These are phyloP conservation scores for Curvularia sp. DNA, from an alignment of 2,329 filamentous ascomycete species.

Conservation along the genomic window DNA sequence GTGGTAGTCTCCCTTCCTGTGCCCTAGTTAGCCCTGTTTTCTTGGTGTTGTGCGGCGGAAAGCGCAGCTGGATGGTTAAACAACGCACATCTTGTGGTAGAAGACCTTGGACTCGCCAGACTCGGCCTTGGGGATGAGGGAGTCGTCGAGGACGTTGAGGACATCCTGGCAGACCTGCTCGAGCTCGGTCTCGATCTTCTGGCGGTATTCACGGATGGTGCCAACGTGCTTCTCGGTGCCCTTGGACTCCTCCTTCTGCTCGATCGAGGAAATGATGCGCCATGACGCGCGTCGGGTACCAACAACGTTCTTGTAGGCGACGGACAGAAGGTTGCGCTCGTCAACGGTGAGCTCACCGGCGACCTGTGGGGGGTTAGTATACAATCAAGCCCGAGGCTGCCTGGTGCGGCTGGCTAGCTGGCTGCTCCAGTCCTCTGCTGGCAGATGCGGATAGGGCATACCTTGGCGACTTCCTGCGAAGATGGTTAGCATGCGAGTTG, in stretches of 20 bases:
- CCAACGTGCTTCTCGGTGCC: slow-evolving; percentile 92
- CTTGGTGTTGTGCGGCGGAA: too few species aligned
- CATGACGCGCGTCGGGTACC: slow-evolving; percentile 97
- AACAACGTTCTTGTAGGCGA: slow-evolving; percentile 99
- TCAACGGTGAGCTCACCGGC: slow-evolving; percentile 72
- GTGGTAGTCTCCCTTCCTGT: slow-evolving; percentile 96
- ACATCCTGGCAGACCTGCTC: slow-evolving; percentile 99
- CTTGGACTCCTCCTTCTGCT: slow-evolving; percentile 99
- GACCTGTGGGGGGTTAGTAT: slow-evolving; percentile 56
- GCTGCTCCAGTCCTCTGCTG: slow-evolving; percentile 26
- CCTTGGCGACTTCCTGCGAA: slow-evolving; percentile 88
- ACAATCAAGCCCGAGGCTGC: slow-evolving; percentile 13
- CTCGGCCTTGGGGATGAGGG: slow-evolving; percentile 93
- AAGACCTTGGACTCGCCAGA: slow-evolving; percentile 99
- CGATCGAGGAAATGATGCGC: slow-evolving; percentile 99
- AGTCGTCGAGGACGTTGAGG: slow-evolving; percentile 90
- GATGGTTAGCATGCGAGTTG: slow-evolving; percentile 46
- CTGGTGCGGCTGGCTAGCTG: slow-evolving; percentile 21
- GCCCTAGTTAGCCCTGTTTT: slow-evolving; percentile 23
- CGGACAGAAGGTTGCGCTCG: slow-evolving; percentile 89
- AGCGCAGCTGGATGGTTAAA: background rate
- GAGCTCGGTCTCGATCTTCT: slow-evolving; percentile 97
- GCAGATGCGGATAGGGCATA: slow-evolving; percentile 52
- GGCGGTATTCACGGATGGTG: slow-evolving; percentile 95
- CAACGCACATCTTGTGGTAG: slow-evolving; percentile 97